Evolutionary conservation across 1,139 yeast species (phyloP).

Genomic region (Hyphopichia wangnamkhiaoensis): DNA sequence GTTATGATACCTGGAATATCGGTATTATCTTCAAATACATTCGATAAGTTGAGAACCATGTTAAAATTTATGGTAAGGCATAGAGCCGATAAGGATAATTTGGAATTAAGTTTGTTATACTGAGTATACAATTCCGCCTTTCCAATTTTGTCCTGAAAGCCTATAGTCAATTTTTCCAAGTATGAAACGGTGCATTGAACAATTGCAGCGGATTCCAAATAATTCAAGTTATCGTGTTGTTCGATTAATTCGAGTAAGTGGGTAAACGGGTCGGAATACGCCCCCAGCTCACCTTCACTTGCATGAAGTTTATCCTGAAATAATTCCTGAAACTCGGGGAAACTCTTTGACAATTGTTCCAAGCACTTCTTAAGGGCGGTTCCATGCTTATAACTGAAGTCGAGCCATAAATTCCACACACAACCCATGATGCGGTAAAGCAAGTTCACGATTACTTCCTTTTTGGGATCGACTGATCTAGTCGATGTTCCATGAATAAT

Average conservation of each 20-base stretch:
- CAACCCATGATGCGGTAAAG: no score
- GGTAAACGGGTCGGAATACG: neutral
- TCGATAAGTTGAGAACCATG: constrained; percentile 17
- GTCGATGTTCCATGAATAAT: no score
- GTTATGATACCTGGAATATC: constrained; percentile 17
- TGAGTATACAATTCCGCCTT: constrained; percentile 15
- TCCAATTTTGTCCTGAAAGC: constrained; percentile 8
- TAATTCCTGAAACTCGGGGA: no score
- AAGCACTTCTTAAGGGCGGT: no score
- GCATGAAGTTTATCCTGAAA: no score
- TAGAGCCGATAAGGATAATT: constrained; percentile 22
- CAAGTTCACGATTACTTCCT: no score
- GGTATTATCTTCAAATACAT: constrained; percentile 8
- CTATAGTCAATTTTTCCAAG: neutral
- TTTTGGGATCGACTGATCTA: no score
- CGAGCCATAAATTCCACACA: no score
- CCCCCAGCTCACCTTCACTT: neutral
- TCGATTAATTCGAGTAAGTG: neutral
- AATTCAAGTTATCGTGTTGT: constrained; percentile 1
- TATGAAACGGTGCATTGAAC: neutral
- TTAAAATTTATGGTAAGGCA: constrained; percentile 8
- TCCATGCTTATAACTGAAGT: no score
- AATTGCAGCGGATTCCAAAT: neutral
- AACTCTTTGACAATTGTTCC: no score
- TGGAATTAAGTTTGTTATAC: constrained; percentile 25